These are phyloP conservation scores for Nakataea oryzae DNA, from an alignment of 2,329 filamentous ascomycete species.

Conservation along the genomic window DNA sequence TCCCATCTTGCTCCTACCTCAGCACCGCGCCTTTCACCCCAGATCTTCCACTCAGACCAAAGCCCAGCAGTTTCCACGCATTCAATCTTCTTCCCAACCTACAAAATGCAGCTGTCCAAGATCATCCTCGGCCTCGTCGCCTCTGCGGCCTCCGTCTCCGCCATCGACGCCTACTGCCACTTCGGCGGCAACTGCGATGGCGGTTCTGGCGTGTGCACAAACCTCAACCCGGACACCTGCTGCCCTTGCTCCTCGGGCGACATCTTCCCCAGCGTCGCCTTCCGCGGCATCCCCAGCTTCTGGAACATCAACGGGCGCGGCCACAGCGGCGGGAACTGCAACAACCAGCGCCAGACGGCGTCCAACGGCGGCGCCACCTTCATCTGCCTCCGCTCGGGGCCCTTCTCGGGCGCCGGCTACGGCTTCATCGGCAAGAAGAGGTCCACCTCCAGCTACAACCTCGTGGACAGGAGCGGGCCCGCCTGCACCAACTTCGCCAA, in stretches of 20 bases:
- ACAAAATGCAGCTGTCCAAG: not conserved
- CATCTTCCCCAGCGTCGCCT: slow-evolving; percentile 1
- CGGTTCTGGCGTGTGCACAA: not conserved
- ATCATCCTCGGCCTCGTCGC: slow-evolving; percentile 1
- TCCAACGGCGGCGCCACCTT: not conserved
- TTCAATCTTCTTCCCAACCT: no score
- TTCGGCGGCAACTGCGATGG: not conserved
- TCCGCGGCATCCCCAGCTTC: not conserved
- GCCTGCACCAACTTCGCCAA: not conserved
- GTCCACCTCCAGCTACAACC: not conserved
- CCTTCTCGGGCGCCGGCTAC: not conserved
- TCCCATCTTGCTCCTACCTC: no score
- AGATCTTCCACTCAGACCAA: no score
- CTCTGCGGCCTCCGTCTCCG: not conserved
- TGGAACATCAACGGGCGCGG: slow-evolving; percentile 1
- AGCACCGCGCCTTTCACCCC: no score
- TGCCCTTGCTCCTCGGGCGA: not conserved
- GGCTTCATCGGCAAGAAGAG: slow-evolving; percentile 1
- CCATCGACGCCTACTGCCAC: not conserved
- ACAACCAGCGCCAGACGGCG: not conserved
- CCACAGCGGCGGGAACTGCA: slow-evolving; percentile 1
- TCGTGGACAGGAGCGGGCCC: not conserved
- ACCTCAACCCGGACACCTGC: not conserved
- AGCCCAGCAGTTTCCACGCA: not conserved
- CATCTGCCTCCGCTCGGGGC: slow-evolving; percentile 1